Evolutionary conservation across 805 yeast genomes (phyloP), one percentile per base, ranked within the genome.

Genomic region (Komagataella populi): DNA sequence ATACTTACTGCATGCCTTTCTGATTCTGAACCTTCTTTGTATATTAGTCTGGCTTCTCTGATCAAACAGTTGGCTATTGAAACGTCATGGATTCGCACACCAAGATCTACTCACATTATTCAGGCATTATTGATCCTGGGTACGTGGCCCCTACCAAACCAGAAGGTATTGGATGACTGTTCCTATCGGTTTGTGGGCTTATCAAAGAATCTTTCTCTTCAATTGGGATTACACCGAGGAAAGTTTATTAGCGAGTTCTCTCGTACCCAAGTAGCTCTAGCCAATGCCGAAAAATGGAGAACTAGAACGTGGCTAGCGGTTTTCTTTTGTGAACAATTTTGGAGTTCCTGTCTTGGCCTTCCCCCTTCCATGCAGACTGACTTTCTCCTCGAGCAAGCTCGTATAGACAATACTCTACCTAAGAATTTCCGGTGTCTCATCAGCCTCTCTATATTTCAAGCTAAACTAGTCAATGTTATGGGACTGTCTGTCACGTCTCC

Each of bases 271-370:
- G 93, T 85, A 4, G 78, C 87, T 22, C 72, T 89, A 65, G 91
- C 91, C 0, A 88, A 90, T 65, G 91, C 96, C 4, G 96, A 87
- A 58, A 83, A 81, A 60, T 90, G 96, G 97, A 76, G 97, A 64
- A 88, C 96, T 1, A 72, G 96, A 57, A 80, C 96, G 1, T 90
- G 97, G 97, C 69, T 88, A 24, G 89, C 91, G 2, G 84, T 87
- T 3, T 90, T 85, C 64, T 84, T 89, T 60, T 75, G 87, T 48
- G 96, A 89, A 62, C 95, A 89, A 58, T 84, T 88, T 60, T 87
- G 96, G 93, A 83, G 95, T 3, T 84, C 95, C 10, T 79, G 82
- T 44, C 66, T 89, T 47, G 97, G 97, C 0, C 68, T 90, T 49
- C 97, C 97, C 1, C 90, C 96, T 1, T 81, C 88, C 3, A 76